phyloP scores from a whole-genome alignment of 495 filamentous ascomycete species.

The Cercophora scortea region DNA sequence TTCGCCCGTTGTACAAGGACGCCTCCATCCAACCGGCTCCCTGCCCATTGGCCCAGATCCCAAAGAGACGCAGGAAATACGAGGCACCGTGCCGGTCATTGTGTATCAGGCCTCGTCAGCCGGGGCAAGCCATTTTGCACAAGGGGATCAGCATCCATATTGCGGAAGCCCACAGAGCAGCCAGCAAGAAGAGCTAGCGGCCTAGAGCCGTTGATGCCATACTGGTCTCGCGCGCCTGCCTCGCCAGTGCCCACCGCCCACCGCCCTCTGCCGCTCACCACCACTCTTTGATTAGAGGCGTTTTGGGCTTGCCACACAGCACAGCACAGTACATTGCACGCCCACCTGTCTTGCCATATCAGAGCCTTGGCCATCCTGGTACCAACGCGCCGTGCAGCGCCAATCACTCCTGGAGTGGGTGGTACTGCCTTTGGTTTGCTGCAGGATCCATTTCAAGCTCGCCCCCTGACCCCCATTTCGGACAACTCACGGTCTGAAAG shows the following conservation, averaged over 20 bases:
- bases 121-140: slow-evolving; percentile 9
- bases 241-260: not conserved
- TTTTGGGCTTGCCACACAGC: slow-evolving; percentile 14
- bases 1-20: slow-evolving; percentile 34
- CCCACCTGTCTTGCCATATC: slow-evolving; percentile 7
- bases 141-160: slow-evolving; percentile 20
- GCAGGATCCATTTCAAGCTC: slow-evolving; percentile 16
- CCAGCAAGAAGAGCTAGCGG: not conserved
- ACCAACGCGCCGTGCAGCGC: slow-evolving; percentile 16
- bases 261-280: slow-evolving; percentile 13
- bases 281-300: slow-evolving; percentile 18
- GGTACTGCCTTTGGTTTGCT: slow-evolving; percentile 22
- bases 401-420: slow-evolving; percentile 21
- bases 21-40: slow-evolving; percentile 35
- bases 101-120: slow-evolving; percentile 29
- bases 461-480: slow-evolving; percentile 14
- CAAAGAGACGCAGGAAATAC: slow-evolving; percentile 20
- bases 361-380: slow-evolving; percentile 7
- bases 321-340: slow-evolving; percentile 9
- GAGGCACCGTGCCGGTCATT: slow-evolving; percentile 22
- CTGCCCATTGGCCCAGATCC: slow-evolving; percentile 32
- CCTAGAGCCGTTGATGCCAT: slow-evolving; percentile 10
- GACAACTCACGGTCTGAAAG: slow-evolving; percentile 6
- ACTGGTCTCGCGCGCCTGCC: slow-evolving; percentile 11
- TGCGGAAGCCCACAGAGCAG: slow-evolving; percentile 24